A percentile compares a stretch with the other conserved stretches of the same genome.
Evolutionary conservation across 1,284 basidiomycete species (phyloP).

Genomic region (Moesziomyces sp.): DNA sequence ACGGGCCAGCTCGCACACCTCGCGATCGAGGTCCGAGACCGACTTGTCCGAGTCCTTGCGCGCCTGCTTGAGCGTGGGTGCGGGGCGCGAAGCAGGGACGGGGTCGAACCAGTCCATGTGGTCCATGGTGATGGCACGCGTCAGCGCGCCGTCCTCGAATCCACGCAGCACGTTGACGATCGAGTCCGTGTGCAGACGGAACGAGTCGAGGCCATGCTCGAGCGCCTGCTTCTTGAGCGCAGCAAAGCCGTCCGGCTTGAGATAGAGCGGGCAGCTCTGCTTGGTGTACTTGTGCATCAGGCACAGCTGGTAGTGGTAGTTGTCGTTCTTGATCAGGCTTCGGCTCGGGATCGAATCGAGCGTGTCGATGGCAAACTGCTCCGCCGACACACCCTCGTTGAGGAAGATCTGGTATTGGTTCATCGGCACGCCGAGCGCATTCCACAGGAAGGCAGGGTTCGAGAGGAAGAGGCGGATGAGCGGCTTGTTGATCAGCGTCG

Average conservation of each 20-base stretch:
- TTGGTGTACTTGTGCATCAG: conserved; percentile 77
- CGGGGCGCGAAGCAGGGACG: conserved; percentile 70
- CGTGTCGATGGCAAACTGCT: conserved; percentile 67
- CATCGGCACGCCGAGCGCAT: conserved; percentile 80
- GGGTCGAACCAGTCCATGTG: conserved; percentile 80
- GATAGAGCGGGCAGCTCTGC: conserved; percentile 79
- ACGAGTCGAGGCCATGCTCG: conserved; percentile 72
- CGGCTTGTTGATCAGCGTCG: conserved; percentile 76
- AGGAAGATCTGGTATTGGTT: conserved; percentile 80
- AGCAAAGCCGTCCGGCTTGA: conserved; percentile 77
- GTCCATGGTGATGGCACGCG: conserved; percentile 78
- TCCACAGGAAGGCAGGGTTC: conserved; percentile 77
- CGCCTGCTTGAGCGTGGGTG: conserved; percentile 66
- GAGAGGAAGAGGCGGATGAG: conserved; percentile 74
- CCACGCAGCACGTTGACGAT: conserved; percentile 75
- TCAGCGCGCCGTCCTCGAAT: conserved; percentile 59
- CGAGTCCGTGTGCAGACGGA: conserved; percentile 82
- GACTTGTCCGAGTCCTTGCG: conserved; percentile 68
- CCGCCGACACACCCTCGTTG: conserved; percentile 72
- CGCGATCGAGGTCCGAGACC: conserved; percentile 74
- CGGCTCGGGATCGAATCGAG: conserved; percentile 62
- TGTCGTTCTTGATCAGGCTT: conserved; percentile 59
- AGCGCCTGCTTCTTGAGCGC: conserved; percentile 72
- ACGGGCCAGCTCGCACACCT: conserved; percentile 75
- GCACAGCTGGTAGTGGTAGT: conserved; percentile 69